Conservation (phyloP, 1,139 yeast genomes). For the Scheffersomyces stambukii region DNA sequence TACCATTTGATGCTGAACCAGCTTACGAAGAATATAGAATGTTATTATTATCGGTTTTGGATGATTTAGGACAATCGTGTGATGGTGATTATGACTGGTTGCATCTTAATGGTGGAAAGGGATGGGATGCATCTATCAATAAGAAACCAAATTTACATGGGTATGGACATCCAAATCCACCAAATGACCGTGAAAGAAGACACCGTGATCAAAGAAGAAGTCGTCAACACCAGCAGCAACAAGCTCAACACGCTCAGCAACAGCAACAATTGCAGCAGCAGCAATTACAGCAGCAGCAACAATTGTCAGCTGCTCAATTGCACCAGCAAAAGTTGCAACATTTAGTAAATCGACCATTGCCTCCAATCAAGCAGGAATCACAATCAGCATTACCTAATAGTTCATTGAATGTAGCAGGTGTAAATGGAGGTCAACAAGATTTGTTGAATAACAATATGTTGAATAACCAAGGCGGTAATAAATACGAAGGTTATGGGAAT, state of each 20-base stretch:
- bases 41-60: conserved; percentile 26
- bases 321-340: conserved; percentile 51
- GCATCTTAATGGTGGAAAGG: conserved; percentile 75
- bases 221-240: conserved; percentile 11
- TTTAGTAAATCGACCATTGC: conserved; percentile 48
- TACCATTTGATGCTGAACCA: conserved; percentile 74
- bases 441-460: conserved; percentile 10
- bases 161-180: conserved; percentile 70
- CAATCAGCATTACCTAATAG: conserved; percentile 11
- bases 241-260: conserved; percentile 5
- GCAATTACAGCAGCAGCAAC: conserved; percentile 3
- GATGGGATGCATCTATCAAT: conserved; percentile 77
- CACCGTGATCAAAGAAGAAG: conserved; percentile 7
- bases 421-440: conserved; percentile 10
- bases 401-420: background rate
- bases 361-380: conserved; percentile 46
- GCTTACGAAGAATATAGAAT: conserved; percentile 53
- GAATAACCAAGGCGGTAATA: conserved; percentile 8
- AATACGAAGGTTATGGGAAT: conserved; percentile 12
- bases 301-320: conserved; percentile 32
- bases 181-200: conserved; percentile 14
- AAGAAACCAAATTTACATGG: conserved; percentile 81
- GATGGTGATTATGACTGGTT: conserved; percentile 83
- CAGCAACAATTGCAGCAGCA: conserved; percentile 6
- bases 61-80: conserved; percentile 17